These are phyloP conservation scores for Cicer pinnatifidum DNA, from an alignment of 306 rosid genomes.

Conservation along the genomic window DNA sequence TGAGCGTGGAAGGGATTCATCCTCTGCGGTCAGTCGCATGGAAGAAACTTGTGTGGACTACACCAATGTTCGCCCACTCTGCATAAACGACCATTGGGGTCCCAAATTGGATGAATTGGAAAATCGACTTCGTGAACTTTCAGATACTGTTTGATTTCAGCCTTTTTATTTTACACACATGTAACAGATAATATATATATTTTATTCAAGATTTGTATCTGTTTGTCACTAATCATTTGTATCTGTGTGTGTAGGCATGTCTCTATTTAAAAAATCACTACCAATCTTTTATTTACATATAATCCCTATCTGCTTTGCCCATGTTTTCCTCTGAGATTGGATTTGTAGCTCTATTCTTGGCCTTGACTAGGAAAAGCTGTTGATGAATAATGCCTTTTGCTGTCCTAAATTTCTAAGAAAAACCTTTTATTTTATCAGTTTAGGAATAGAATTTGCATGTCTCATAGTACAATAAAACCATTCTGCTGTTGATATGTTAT, in stretches of 20 bases:
- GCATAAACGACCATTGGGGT: conserved; percentile 58
- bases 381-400: background rate
- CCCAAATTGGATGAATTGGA: conserved; percentile 60
- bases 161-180: background rate
- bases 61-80: conserved; percentile 53
- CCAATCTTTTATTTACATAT: no score
- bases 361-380: background rate
- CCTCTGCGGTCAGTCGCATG: conserved; percentile 42
- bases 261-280: no score
- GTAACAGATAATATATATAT: background rate
- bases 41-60: conserved; percentile 45
- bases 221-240: no score
- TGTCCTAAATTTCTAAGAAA: background rate
- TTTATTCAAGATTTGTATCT: no score
- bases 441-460: background rate
- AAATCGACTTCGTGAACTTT: conserved; percentile 60
- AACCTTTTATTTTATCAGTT: background rate
- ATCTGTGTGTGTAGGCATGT: no score
- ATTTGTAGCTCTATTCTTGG: background rate
- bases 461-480: background rate
- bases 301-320: background rate
- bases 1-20: conserved; percentile 39
- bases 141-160: conserved; percentile 35
- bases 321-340: background rate
- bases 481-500: background rate